Evolutionary conservation across 1,139 yeast species (phyloP), one percentile per base, ranked within the genome.

Genomic region (Barnettozyma hawaiiensis): DNA sequence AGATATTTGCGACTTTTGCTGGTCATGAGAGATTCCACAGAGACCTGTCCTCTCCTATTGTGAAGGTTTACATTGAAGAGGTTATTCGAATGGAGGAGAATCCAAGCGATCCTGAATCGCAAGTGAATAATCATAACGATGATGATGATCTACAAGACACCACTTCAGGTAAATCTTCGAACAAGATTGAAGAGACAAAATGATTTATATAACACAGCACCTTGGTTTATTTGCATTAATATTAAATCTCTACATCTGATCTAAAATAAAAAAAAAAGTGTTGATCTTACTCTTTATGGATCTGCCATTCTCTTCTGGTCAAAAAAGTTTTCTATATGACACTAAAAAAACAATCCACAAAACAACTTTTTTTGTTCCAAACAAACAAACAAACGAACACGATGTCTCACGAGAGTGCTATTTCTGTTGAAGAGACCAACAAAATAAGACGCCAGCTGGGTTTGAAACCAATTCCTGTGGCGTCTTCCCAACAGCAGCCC

Each of bases 371-470:
- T n/a, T n/a, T n/a, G n/a, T n/a, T n/a, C n/a, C n/a, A 12, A 24
- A 24, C 11, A 12, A 11, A 12, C 5, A 24, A 8, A 11, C n/a
- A 24, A 11, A 24, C 20, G 9, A 23, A 21, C 20, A 16, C 37
- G 4, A 45, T 45, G 48, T 23, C 47, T 7, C 52, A 51, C 6
- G 56, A 52, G n/a, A 12, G 18, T 6, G 47, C 61, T 1, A 48
- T 74, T 9, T 70, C 78, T 0, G 44, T 75, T 6, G 76, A 71
- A 46, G 82, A 77, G 51, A 77, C 82, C 0, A 77, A 77, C 53
- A 66, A 60, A 48, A 62, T 77, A 5, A 63, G 85, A 35, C 46
- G 60, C 7, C 66, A 74, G 27, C 47, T 76, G 16, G 83, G 83
- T 0, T 59, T 77, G 26, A 66, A 67, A 32, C 75, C 73, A 3